These are phyloP conservation scores for Nannizziopsis barbatae DNA, from an alignment of 2,329 filamentous ascomycete species.

Conservation along the genomic window DNA sequence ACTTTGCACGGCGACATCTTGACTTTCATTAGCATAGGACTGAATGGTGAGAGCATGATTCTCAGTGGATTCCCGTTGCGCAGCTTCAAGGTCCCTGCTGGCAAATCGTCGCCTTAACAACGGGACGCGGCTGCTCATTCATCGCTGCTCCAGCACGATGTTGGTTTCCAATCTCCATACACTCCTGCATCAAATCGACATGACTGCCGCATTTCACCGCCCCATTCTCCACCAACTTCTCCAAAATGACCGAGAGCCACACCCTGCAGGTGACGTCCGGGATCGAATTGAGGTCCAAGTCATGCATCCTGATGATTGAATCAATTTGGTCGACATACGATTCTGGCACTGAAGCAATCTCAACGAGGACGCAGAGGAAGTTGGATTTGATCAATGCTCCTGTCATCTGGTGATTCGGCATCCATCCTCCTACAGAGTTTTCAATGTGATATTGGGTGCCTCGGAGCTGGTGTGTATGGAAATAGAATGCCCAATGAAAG, in stretches of 20 bases:
- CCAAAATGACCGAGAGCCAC: conserved; percentile 18
- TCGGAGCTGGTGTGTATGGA: conserved; percentile 14
- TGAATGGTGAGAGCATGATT: no score
- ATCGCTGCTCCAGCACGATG: conserved; percentile 9
- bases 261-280: conserved; percentile 21
- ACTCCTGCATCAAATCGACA: conserved; percentile 18
- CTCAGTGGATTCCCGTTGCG: no score
- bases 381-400: conserved; percentile 13
- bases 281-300: conserved; percentile 19
- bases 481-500: conserved; percentile 26
- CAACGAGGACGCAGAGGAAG: conserved; percentile 15
- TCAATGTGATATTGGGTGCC: conserved; percentile 14
- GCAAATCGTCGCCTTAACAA: conserved; percentile 8
- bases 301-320: conserved; percentile 18
- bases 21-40: no score
- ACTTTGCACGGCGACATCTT: no score
- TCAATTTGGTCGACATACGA: conserved; percentile 14
- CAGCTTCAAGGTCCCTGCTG: neutral
- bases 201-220: conserved; percentile 14
- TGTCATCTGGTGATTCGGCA: conserved; percentile 12
- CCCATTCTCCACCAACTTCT: conserved; percentile 15
- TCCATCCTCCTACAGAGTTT: conserved; percentile 14
- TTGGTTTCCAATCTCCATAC: conserved; percentile 17
- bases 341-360: conserved; percentile 17
- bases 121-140: conserved; percentile 14